A percentile compares a stretch with the other conserved stretches of the same genome.
phyloP scores from a whole-genome alignment of 2,329 filamentous ascomycete genomes.

The Fusarium sambucinum region DNA sequence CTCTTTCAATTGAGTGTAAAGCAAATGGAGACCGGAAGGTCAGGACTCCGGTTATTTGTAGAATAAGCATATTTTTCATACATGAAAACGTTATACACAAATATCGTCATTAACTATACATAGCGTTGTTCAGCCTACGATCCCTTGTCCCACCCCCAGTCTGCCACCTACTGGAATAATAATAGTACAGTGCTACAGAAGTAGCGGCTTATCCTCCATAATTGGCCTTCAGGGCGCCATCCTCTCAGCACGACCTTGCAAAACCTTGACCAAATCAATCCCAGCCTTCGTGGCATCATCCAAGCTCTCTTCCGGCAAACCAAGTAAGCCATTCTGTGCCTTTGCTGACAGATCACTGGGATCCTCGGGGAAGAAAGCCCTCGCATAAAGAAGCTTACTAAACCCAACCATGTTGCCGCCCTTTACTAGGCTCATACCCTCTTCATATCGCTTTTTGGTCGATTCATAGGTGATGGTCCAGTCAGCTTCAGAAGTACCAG shows the following conservation, averaged over 20 bases:
- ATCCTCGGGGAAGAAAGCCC: slow-evolving; percentile 59
- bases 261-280: slow-evolving; percentile 55
- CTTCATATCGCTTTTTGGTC: slow-evolving; percentile 59
- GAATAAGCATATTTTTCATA: too few relatives aligned
- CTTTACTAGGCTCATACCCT: slow-evolving; percentile 58
- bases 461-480: slow-evolving; percentile 67
- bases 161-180: too few relatives aligned
- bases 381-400: slow-evolving; percentile 62
- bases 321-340: slow-evolving; percentile 62
- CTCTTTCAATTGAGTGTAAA: background rate
- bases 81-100: too few relatives aligned
- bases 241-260: slow-evolving; percentile 26
- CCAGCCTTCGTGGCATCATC: slow-evolving; percentile 65
- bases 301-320: slow-evolving; percentile 65
- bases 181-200: too few relatives aligned
- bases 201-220: too few relatives aligned
- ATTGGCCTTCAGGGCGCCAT: slow-evolving; percentile 13
- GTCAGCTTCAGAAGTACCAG: slow-evolving; percentile 66
- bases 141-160: too few relatives aligned
- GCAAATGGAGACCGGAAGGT: too few relatives aligned
- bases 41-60: too few relatives aligned
- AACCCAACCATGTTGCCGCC: slow-evolving; percentile 58
- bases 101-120: too few relatives aligned
- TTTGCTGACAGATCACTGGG: slow-evolving; percentile 53
- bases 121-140: too few relatives aligned